Percentiles rank a stretch among this genome's conserved stretches.
Conservation (phyloP, 2,329 filamentous ascomycete species). For the Colletotrichum sp. region DNA sequence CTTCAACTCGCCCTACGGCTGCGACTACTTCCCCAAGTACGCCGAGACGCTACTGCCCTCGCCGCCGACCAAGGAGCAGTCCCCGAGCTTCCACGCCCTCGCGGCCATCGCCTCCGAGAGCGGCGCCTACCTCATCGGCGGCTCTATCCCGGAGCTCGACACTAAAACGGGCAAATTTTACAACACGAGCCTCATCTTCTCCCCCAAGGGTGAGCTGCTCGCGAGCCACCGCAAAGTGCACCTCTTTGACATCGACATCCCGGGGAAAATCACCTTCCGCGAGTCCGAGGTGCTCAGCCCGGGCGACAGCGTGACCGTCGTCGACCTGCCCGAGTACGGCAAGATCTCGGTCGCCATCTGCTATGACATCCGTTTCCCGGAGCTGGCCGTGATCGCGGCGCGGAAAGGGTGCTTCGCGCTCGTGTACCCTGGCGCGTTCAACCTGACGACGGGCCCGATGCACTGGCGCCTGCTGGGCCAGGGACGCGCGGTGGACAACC, state of each 20-base stretch:
- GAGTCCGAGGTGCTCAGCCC: slow-evolving; percentile 89
- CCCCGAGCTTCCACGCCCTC: slow-evolving; percentile 86
- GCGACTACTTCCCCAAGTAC: slow-evolving; percentile 86
- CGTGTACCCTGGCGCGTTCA: slow-evolving; percentile 96
- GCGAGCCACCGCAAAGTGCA: slow-evolving; percentile 92
- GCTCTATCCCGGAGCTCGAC: slow-evolving; percentile 87
- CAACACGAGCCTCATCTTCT: slow-evolving; percentile 89
- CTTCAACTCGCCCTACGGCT: slow-evolving; percentile 98
- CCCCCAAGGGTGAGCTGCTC: slow-evolving; percentile 77
- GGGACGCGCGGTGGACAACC: slow-evolving; percentile 89
- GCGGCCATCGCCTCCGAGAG: slow-evolving; percentile 80
- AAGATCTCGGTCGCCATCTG: slow-evolving; percentile 90
- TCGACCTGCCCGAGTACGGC: slow-evolving; percentile 89
- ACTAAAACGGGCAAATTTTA: slow-evolving; percentile 68
- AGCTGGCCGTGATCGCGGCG: slow-evolving; percentile 87
- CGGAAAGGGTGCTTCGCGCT: slow-evolving; percentile 86
- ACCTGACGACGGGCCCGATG: slow-evolving; percentile 86
- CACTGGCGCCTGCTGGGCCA: slow-evolving; percentile 89
- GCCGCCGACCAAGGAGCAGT: slow-evolving; percentile 71
- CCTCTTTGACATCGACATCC: slow-evolving; percentile 97
- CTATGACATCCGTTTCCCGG: slow-evolving; percentile 97
- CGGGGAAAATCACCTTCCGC: slow-evolving; percentile 88
- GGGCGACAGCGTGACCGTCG: slow-evolving; percentile 82
- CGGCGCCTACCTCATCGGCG: slow-evolving; percentile 82
- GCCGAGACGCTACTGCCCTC: slow-evolving; percentile 84